phyloP scores from a whole-genome alignment of 1,139 yeast species.

The Debaryomyces udenii region DNA sequence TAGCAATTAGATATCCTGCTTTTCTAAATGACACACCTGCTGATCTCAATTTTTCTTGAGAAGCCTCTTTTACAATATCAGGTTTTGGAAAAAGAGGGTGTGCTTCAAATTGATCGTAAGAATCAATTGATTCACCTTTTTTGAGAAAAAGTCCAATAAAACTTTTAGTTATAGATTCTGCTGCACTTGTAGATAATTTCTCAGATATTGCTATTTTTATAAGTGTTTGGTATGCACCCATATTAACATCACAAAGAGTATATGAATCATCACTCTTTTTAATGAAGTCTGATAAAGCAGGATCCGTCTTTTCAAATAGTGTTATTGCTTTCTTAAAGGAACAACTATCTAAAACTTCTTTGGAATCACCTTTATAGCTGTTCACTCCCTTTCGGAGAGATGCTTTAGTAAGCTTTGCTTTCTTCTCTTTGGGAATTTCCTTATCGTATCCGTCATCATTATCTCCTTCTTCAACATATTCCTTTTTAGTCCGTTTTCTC shows the following conservation, averaged over 20 bases:
- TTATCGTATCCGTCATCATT: background rate
- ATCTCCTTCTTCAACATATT: background rate
- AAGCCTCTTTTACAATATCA: slow-evolving; percentile 1
- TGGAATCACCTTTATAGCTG: slow-evolving; percentile 2
- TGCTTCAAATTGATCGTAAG: background rate
- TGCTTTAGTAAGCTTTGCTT: background rate
- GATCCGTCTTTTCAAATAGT: slow-evolving; percentile 4
- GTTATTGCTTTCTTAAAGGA: background rate
- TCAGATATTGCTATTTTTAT: slow-evolving; percentile 4
- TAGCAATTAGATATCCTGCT: slow-evolving; percentile 4
- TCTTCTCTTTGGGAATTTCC: background rate
- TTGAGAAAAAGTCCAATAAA: slow-evolving; percentile 6
- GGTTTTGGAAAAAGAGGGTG: slow-evolving; percentile 7
- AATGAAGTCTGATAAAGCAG: slow-evolving; percentile 6
- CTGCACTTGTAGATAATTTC: slow-evolving; percentile 4
- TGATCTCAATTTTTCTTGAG: slow-evolving; percentile 3
- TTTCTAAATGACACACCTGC: slow-evolving; percentile 6
- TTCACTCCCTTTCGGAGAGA: background rate
- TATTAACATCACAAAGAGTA: slow-evolving; percentile 4
- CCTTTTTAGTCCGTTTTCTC: background rate
- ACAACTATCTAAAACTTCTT: background rate
- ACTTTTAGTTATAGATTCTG: slow-evolving; percentile 2
- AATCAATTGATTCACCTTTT: slow-evolving; percentile 1
- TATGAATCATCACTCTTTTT: slow-evolving; percentile 1
- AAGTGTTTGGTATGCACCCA: slow-evolving; percentile 6